Conservation (phyloP, 1,284 basidiomycete genomes). For the Cutaneotrichosporon mucoides region DNA sequence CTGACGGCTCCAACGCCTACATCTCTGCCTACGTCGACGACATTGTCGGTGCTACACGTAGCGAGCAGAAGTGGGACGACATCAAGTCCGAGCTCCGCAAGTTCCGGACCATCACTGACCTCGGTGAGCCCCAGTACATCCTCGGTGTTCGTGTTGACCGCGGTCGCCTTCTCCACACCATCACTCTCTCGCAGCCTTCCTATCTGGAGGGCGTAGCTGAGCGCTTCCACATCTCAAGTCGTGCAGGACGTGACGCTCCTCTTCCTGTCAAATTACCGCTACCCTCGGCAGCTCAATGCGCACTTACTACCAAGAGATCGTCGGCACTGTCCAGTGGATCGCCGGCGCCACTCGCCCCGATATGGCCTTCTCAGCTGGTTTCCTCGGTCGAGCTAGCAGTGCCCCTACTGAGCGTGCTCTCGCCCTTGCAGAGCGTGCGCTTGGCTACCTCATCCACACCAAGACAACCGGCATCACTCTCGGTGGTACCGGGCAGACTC, state of each 20-base stretch:
- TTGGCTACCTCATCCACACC: conserved; percentile 50
- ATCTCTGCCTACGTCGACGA: too few species aligned
- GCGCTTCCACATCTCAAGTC: conserved; percentile 27
- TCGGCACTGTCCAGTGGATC: conserved; percentile 33
- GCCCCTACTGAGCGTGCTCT: conserved; percentile 40
- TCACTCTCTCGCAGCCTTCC: conserved; percentile 47
- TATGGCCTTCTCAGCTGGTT: conserved; percentile 28
- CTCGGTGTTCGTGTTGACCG: too few species aligned
- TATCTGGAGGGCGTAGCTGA: conserved; percentile 48
- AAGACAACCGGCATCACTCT: conserved; percentile 27
- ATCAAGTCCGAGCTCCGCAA: too few species aligned
- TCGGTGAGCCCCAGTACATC: too few species aligned
- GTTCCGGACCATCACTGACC: too few species aligned
- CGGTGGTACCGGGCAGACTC: conserved; percentile 25
- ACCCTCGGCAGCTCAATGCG: neutral
- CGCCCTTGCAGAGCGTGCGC: conserved; percentile 48
- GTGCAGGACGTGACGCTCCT: conserved; percentile 11
- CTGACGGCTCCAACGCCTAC: too few species aligned
- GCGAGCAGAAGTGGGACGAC: too few species aligned
- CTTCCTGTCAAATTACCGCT: neutral
- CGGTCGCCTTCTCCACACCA: conserved; percentile 28
- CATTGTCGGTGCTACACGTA: too few species aligned
- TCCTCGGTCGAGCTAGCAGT: conserved; percentile 20
- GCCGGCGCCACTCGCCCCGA: conserved; percentile 29
- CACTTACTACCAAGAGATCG: conserved; percentile 21